phyloP scores from a whole-genome alignment of 495 filamentous ascomycete genomes.

The Gamarada debralockiae region DNA sequence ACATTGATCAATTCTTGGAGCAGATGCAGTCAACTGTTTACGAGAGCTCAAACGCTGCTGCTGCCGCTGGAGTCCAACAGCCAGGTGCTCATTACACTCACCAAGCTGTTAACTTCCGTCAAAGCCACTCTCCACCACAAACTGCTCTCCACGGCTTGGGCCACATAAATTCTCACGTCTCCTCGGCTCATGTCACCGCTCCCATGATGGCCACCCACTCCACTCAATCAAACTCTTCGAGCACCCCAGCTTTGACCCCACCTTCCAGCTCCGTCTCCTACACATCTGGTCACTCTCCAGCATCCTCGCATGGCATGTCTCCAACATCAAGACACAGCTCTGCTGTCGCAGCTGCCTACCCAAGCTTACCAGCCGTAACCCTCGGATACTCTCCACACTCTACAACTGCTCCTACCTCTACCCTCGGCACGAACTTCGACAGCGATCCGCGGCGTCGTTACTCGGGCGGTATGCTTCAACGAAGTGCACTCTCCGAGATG shows the following conservation, averaged over 20 bases:
- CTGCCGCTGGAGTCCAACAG: conserved; percentile 69
- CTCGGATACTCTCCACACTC: conserved; percentile 61
- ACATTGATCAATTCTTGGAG: conserved; percentile 89
- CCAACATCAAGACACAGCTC: conserved; percentile 60
- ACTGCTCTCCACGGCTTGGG: conserved; percentile 43
- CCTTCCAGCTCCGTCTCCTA: conserved; percentile 85
- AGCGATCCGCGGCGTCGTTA: conserved; percentile 78
- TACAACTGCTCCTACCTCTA: conserved; percentile 67
- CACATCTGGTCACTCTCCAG: conserved; percentile 81
- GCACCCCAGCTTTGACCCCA: conserved; percentile 85
- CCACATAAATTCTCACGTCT: conserved; percentile 45
- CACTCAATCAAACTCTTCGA: conserved; percentile 45
- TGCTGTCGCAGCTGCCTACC: conserved; percentile 66
- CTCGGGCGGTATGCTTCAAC: conserved; percentile 83
- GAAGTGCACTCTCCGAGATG: conserved; percentile 45
- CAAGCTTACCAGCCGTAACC: conserved; percentile 72
- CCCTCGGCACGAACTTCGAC: conserved; percentile 78
- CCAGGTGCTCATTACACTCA: conserved; percentile 63
- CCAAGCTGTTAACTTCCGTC: conserved; percentile 53
- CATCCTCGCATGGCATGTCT: conserved; percentile 58
- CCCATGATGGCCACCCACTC: conserved; percentile 55
- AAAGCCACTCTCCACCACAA: conserved; percentile 69
- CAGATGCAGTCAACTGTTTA: conserved; percentile 94
- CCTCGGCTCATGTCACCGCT: conserved; percentile 52
- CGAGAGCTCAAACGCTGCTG: conserved; percentile 76